A percentile compares a stretch with the other conserved stretches of the same genome.
Conservation (phyloP, 2,329 filamentous ascomycete species). For the Verticillium longisporum region DNA sequence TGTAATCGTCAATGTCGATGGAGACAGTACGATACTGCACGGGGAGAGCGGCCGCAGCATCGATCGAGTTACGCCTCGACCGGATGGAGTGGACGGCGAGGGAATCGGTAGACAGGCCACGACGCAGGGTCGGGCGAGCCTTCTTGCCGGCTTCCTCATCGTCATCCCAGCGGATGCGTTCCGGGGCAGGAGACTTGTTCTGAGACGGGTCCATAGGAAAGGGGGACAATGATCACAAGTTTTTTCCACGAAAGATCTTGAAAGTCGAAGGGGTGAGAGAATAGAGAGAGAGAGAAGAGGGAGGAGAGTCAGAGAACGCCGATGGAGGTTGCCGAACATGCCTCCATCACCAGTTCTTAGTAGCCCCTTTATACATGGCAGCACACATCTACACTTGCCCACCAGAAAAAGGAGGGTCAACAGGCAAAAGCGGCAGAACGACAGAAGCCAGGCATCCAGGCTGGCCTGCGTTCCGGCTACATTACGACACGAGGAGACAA, state of each 20-base stretch:
- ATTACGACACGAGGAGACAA: neutral
- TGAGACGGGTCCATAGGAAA: conserved; percentile 17
- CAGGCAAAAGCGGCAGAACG: neutral
- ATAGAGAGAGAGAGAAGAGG: neutral
- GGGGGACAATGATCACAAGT: neutral
- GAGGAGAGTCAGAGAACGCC: neutral
- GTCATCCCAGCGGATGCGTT: conserved; percentile 29
- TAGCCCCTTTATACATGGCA: neutral
- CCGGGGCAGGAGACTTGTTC: conserved; percentile 14
- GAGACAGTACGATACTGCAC: conserved; percentile 46
- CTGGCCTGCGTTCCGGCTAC: neutral
- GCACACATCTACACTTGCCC: neutral
- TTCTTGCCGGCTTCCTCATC: conserved; percentile 21
- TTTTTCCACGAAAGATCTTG: too few relatives aligned
- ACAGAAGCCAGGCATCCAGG: neutral
- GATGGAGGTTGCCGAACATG: neutral
- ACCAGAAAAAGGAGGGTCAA: neutral
- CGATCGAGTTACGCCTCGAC: conserved; percentile 28
- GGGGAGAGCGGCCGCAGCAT: conserved; percentile 36
- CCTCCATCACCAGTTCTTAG: neutral
- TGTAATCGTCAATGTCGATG: conserved; percentile 47
- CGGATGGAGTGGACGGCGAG: conserved; percentile 33
- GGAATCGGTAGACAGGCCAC: conserved; percentile 25
- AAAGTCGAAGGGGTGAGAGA: neutral
- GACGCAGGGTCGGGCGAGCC: conserved; percentile 13